Conservation (phyloP, 352 stramenopile genomes). For the Phytopythium cucurbitacearum region DNA sequence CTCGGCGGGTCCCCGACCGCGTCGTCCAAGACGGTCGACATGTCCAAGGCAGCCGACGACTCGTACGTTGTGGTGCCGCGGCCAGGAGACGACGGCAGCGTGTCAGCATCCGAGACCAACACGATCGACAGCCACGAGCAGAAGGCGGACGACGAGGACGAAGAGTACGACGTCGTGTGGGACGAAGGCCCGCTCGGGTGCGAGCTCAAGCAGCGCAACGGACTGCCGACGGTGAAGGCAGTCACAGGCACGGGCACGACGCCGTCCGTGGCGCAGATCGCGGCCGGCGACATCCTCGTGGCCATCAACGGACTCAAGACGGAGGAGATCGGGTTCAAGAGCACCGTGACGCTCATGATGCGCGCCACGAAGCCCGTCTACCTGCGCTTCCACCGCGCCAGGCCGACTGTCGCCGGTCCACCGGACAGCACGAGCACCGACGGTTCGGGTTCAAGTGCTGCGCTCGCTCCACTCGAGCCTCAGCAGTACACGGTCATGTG, state of each 20-base stretch:
- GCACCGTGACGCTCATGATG: slow-evolving; percentile 70
- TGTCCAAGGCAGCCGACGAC: slow-evolving; percentile 7
- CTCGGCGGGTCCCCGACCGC: slow-evolving; percentile 10
- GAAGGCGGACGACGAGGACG: slow-evolving; percentile 2
- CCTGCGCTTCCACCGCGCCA: slow-evolving; percentile 53
- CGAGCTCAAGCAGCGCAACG: slow-evolving; percentile 68
- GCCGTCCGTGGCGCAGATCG: slow-evolving; percentile 63
- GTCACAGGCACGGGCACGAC: slow-evolving; percentile 56
- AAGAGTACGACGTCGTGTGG: slow-evolving; percentile 80
- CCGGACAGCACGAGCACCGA: slow-evolving; percentile 15
- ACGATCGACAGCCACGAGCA: slow-evolving; percentile 11
- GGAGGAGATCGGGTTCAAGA: slow-evolving; percentile 76
- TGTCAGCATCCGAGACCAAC: slow-evolving; percentile 14
- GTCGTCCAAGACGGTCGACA: slow-evolving; percentile 26
- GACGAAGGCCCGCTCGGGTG: slow-evolving; percentile 65
- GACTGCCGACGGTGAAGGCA: slow-evolving; percentile 61
- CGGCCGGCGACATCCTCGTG: slow-evolving; percentile 58
- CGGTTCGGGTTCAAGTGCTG: slow-evolving; percentile 9
- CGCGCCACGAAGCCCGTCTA: slow-evolving; percentile 71
- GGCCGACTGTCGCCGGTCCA: slow-evolving; percentile 10
- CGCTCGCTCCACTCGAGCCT: slow-evolving; percentile 17
- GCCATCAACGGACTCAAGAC: slow-evolving; percentile 72
- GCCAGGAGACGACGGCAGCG: slow-evolving; percentile 6
- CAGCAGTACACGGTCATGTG: slow-evolving; percentile 76
- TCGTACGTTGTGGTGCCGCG: slow-evolving; percentile 17